Conservation (phyloP, 805 yeast species). For the Candida oleophila region DNA sequence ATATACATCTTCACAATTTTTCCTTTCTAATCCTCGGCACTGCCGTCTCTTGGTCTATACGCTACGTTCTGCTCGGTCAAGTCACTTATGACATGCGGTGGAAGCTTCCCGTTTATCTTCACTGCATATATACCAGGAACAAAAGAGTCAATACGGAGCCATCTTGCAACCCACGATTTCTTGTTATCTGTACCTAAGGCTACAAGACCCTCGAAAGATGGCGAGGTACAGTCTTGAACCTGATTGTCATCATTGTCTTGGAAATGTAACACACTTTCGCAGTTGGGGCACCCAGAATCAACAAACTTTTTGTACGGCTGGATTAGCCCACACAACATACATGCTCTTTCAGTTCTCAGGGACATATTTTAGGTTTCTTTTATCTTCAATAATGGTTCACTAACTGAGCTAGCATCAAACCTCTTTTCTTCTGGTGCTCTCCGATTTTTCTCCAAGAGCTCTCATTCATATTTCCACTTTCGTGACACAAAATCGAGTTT, state of each 20-base stretch:
- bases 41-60: conserved; percentile 94
- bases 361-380: conserved; percentile 31
- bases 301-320: conserved; percentile 75
- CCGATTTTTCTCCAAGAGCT: not conserved
- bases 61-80: conserved; percentile 72
- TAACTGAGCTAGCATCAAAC: not conserved
- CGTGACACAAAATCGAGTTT: not conserved
- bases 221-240: conserved; percentile 90
- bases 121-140: conserved; percentile 92
- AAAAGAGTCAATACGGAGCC: conserved; percentile 89
- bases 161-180: conserved; percentile 92
- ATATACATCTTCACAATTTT: not conserved
- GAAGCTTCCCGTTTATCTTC: conserved; percentile 86
- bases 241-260: conserved; percentile 78
- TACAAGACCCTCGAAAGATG: conserved; percentile 92
- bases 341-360: conserved; percentile 81
- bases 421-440: not conserved
- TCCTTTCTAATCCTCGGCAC: conserved; percentile 55
- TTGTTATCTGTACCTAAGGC: conserved; percentile 80
- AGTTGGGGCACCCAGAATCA: conserved; percentile 91
- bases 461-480: not conserved
- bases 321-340: conserved; percentile 94
- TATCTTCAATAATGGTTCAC: not conserved
- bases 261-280: conserved; percentile 82
- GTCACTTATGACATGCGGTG: conserved; percentile 77